Evolutionary conservation across 208 protist genomes (phyloP).

Genomic region (Leishmania aethiopica): DNA sequence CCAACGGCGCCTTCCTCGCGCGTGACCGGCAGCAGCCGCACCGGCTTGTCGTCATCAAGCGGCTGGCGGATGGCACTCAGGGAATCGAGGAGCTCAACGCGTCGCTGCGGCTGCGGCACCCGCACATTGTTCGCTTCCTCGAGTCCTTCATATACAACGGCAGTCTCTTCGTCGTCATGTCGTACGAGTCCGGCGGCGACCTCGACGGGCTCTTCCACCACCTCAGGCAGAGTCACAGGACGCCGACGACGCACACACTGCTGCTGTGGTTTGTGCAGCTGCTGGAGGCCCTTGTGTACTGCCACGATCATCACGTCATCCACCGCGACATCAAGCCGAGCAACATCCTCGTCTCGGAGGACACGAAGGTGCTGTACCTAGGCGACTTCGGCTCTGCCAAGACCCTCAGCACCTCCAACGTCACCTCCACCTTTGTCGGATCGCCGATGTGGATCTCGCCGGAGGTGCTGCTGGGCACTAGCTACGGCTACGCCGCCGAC

Average conservation of each 20-base stretch:
- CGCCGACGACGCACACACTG: constrained; percentile 48
- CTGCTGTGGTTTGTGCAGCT: constrained; percentile 84
- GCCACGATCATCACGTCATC: constrained; percentile 79
- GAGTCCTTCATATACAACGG: constrained; percentile 76
- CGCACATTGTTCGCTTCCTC: constrained; percentile 78
- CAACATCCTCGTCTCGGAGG: constrained; percentile 75
- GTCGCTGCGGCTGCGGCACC: constrained; percentile 72
- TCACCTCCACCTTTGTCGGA: constrained; percentile 84
- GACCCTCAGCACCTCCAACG: constrained; percentile 64
- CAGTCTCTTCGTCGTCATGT: constrained; percentile 80
- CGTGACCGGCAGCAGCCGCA: constrained; percentile 59
- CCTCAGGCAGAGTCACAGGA: constrained; percentile 43
- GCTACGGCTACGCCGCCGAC: constrained; percentile 93
- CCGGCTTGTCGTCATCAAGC: constrained; percentile 82
- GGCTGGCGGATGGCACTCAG: constrained; percentile 54
- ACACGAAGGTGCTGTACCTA: constrained; percentile 52
- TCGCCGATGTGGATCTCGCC: constrained; percentile 94
- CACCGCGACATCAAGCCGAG: constrained; percentile 93
- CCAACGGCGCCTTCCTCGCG: constrained; percentile 72
- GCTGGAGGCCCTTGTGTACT: constrained; percentile 76
- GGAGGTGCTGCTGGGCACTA: constrained; percentile 86
- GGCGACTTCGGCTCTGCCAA: constrained; percentile 92
- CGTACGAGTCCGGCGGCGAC: constrained; percentile 85
- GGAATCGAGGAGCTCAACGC: constrained; percentile 84
- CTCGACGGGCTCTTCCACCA: constrained; percentile 64